These are phyloP conservation scores for Ophiostoma ips DNA, from an alignment of 2,329 filamentous ascomycete species.

Conservation along the genomic window DNA sequence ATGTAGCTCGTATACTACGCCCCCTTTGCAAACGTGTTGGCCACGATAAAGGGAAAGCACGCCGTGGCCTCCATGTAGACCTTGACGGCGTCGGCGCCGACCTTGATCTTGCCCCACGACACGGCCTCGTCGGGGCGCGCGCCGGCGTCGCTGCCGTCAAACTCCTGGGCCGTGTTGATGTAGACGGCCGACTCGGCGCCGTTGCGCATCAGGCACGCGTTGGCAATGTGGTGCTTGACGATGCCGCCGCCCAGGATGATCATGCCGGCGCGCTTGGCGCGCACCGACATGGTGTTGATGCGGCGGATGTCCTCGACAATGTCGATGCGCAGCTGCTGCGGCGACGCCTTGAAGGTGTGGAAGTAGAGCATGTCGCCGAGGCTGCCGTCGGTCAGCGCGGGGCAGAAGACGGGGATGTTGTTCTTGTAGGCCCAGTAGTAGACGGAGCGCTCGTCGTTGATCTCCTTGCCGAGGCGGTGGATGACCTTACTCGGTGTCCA, in stretches of 20 bases:
- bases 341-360: constrained; percentile 85
- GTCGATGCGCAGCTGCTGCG: constrained; percentile 68
- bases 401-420: constrained; percentile 92
- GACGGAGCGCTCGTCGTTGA: constrained; percentile 81
- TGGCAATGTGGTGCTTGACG: constrained; percentile 98
- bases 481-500: constrained; percentile 96
- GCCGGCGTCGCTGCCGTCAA: constrained; percentile 92
- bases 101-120: constrained; percentile 97
- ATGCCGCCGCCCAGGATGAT: constrained; percentile 88
- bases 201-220: constrained; percentile 94
- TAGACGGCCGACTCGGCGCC: constrained; percentile 95
- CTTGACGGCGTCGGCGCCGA: constrained; percentile 79
- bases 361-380: constrained; percentile 98
- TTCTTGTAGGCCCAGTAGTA: constrained; percentile 98
- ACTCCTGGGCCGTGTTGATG: constrained; percentile 94
- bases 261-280: constrained; percentile 82
- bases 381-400: constrained; percentile 86
- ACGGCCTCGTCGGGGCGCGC: constrained; percentile 92
- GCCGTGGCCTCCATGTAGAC: constrained; percentile 55
- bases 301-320: constrained; percentile 86
- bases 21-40: constrained; percentile 51
- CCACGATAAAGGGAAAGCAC: constrained; percentile 53
- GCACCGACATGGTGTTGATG: constrained; percentile 83
- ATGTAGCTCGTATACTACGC: not conserved
- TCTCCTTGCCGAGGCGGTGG: constrained; percentile 77